These are phyloP conservation scores for Ophiosphaerella korrae DNA, from an alignment of 2,329 filamentous ascomycete species.

Conservation along the genomic window DNA sequence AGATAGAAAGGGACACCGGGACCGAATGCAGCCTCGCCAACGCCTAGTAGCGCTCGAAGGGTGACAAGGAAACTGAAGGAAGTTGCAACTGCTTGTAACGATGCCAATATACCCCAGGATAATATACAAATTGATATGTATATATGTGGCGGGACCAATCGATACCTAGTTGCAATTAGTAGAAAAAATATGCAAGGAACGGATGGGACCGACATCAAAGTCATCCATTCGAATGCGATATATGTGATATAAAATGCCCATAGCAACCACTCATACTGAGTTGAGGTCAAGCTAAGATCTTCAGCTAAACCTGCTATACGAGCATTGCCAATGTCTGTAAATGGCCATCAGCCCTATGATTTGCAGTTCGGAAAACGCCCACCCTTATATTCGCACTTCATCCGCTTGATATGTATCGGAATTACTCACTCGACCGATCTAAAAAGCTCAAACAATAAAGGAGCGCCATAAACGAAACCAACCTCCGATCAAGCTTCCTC, in stretches of 20 bases:
- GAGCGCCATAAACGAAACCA: slow-evolving; percentile 81
- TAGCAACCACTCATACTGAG: slow-evolving; percentile 66
- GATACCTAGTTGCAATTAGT: slow-evolving; percentile 49
- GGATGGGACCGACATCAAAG: slow-evolving; percentile 53
- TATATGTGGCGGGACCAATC: slow-evolving; percentile 63
- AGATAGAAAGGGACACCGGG: slow-evolving; percentile 69
- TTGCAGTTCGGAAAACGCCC: background rate
- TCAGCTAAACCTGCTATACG: slow-evolving; percentile 62
- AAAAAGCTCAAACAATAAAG: slow-evolving; percentile 86
- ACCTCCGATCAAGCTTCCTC: slow-evolving; percentile 73
- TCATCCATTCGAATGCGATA: slow-evolving; percentile 69
- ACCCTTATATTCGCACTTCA: background rate
- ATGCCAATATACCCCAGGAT: slow-evolving; percentile 80
- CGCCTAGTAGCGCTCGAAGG: slow-evolving; percentile 63
- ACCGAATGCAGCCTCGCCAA: slow-evolving; percentile 66
- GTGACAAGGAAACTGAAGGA: slow-evolving; percentile 62
- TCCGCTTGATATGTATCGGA: slow-evolving; percentile 5
- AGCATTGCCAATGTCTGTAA: slow-evolving; percentile 65
- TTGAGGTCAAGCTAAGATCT: slow-evolving; percentile 60
- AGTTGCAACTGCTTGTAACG: slow-evolving; percentile 63
- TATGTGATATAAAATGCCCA: slow-evolving; percentile 69
- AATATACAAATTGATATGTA: slow-evolving; percentile 70
- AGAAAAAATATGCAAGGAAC: background rate
- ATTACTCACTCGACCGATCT: slow-evolving; percentile 74
- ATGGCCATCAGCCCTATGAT: slow-evolving; percentile 7